Evolutionary conservation across 148 eudicot genomes (phyloP).

Genomic region (Mesembryanthemum crystallinum): DNA sequence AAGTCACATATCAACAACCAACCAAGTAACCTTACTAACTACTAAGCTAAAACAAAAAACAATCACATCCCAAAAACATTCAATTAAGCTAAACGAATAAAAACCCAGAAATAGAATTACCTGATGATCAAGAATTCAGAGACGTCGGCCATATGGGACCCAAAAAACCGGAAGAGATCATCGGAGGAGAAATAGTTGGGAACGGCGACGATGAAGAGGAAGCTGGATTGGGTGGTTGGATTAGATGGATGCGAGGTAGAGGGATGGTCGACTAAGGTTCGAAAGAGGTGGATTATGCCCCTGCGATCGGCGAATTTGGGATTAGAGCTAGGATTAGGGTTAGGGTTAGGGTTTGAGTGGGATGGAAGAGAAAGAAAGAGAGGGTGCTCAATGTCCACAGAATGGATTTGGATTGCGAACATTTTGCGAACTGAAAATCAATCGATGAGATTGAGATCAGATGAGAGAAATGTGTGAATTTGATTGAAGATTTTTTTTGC

Average conservation of each 20-base stretch:
- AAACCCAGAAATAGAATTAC: conserved; percentile 29
- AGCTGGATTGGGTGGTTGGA: conserved; percentile 39
- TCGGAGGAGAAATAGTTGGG: conserved; percentile 76
- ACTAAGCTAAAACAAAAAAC: background rate
- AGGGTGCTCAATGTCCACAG: conserved; percentile 60
- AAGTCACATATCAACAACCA: background rate
- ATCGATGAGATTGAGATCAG: background rate
- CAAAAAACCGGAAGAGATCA: conserved; percentile 68
- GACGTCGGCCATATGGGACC: conserved; percentile 39
- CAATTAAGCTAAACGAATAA: background rate
- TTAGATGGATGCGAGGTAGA: conserved; percentile 35
- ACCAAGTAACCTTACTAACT: conserved; percentile 14
- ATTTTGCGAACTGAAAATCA: conserved; percentile 16
- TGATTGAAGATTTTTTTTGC: background rate
- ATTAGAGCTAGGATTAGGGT: conserved; percentile 7
- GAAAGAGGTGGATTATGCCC: conserved; percentile 71
- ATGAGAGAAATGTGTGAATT: background rate
- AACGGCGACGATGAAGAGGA: conserved; percentile 69
- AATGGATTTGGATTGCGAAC: conserved; percentile 69
- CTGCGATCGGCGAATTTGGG: conserved; percentile 47
- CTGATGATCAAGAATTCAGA: conserved; percentile 58
- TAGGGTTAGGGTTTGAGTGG: conserved; percentile 28
- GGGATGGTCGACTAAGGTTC: conserved; percentile 38
- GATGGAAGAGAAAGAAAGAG: conserved; percentile 33
- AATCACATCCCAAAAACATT: background rate